phyloP scores from a whole-genome alignment of 768 basidiomycete species.

The Phylloporus sp. region DNA sequence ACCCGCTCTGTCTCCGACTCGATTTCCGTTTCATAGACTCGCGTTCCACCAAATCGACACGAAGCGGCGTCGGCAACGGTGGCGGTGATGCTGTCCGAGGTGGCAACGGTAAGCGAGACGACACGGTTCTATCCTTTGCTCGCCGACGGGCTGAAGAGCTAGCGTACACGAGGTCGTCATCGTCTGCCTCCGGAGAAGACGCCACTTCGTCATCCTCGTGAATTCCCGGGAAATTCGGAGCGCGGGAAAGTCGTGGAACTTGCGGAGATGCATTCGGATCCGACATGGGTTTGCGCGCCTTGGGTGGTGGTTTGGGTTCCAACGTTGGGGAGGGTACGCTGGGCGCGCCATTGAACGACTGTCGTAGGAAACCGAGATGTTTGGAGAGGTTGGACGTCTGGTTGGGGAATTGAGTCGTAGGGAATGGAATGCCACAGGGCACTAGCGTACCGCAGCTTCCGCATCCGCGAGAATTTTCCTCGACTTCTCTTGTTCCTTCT shows the following conservation, averaged over 20 bases:
- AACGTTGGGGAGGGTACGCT: constrained; percentile 32
- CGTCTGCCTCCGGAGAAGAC: constrained; percentile 38
- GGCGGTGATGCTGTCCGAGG: constrained; percentile 40
- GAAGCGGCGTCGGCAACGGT: constrained; percentile 31
- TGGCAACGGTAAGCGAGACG: constrained; percentile 46
- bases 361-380: constrained; percentile 60
- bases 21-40: constrained; percentile 26
- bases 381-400: constrained; percentile 59
- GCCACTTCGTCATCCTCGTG: constrained; percentile 60
- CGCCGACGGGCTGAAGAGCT: constrained; percentile 39
- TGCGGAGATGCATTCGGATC: constrained; percentile 44
- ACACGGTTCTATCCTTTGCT: constrained; percentile 44
- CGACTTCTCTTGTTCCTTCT: constrained; percentile 75
- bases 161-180: constrained; percentile 36
- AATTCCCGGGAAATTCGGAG: constrained; percentile 64
- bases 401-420: constrained; percentile 3
- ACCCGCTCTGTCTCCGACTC: constrained; percentile 43
- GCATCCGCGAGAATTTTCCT: constrained; percentile 66
- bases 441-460: constrained; percentile 58
- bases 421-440: constrained; percentile 14
- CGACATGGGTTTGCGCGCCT: constrained; percentile 43
- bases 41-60: constrained; percentile 32
- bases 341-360: constrained; percentile 47
- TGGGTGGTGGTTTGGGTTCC: constrained; percentile 42
- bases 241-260: constrained; percentile 53